phyloP scores from a whole-genome alignment of 495 filamentous ascomycete species.

The Aeminium ludgeri region DNA sequence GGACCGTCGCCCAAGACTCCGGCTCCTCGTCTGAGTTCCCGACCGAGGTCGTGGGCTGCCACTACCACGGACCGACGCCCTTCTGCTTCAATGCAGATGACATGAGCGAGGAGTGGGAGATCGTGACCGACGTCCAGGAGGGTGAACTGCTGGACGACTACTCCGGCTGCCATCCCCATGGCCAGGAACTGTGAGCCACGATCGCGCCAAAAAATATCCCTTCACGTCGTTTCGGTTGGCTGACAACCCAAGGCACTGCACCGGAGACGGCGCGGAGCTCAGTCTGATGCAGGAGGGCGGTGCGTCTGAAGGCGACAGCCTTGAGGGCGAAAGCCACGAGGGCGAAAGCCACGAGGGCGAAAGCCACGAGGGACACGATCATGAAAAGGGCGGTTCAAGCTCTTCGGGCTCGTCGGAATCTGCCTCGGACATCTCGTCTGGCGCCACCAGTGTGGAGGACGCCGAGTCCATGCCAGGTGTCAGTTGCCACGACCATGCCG shows the following conservation, averaged over 20 bases:
- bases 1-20: neutral
- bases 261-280: neutral
- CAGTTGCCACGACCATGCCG: slow-evolving; percentile 49
- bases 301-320: slow-evolving; percentile 26
- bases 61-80: slow-evolving; percentile 5
- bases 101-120: slow-evolving; percentile 21
- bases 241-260: slow-evolving; percentile 27
- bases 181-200: slow-evolving; percentile 24
- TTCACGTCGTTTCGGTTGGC: neutral
- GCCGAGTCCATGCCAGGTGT: neutral
- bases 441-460: too few species aligned
- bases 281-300: slow-evolving; percentile 29
- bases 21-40: neutral
- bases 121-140: slow-evolving; percentile 25
- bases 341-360: slow-evolving; percentile 12
- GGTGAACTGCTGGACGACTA: slow-evolving; percentile 31
- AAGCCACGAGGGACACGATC: slow-evolving; percentile 3
- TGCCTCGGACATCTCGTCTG: too few species aligned
- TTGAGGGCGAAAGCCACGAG: slow-evolving; percentile 7
- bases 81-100: slow-evolving; percentile 23
- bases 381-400: neutral
- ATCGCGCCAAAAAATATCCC: slow-evolving; percentile 15
- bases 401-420: neutral
- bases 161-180: slow-evolving; percentile 37
- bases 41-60: slow-evolving; percentile 10